Conservation (phyloP, 495 filamentous ascomycete species). For the Acidiella bohemica region DNA sequence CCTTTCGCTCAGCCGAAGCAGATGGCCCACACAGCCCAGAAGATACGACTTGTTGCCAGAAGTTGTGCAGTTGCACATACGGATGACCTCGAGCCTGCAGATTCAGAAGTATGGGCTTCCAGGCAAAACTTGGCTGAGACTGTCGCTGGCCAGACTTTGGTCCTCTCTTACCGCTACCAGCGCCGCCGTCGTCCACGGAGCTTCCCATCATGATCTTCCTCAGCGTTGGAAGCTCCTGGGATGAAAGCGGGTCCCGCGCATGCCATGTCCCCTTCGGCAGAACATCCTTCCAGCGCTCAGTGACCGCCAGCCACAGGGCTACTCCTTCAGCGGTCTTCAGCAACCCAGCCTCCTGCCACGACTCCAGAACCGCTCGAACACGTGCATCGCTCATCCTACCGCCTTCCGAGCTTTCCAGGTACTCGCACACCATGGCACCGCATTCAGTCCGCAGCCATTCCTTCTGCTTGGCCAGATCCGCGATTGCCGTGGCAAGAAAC, state of each 20-base stretch:
- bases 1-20: slow-evolving; percentile 76
- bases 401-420: slow-evolving; percentile 32
- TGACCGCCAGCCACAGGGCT: slow-evolving; percentile 67
- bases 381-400: slow-evolving; percentile 32
- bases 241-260: slow-evolving; percentile 53
- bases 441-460: slow-evolving; percentile 83
- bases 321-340: slow-evolving; percentile 73
- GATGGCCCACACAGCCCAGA: slow-evolving; percentile 65
- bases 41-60: slow-evolving; percentile 86
- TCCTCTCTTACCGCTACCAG: too few relatives aligned
- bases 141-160: slow-evolving; percentile 53
- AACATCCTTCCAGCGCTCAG: slow-evolving; percentile 48
- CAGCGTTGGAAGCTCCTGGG: slow-evolving; percentile 46
- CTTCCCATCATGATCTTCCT: slow-evolving; percentile 70
- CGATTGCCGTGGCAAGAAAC: slow-evolving; percentile 45
- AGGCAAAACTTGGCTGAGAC: slow-evolving; percentile 73
- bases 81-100: slow-evolving; percentile 28
- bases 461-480: slow-evolving; percentile 48
- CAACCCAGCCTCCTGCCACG: slow-evolving; percentile 47
- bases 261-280: slow-evolving; percentile 63
- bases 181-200: too few relatives aligned
- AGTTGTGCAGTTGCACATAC: slow-evolving; percentile 49
- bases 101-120: slow-evolving; percentile 56
- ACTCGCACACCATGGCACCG: slow-evolving; percentile 51
- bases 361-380: slow-evolving; percentile 47